Evolutionary conservation across 2,329 filamentous ascomycete genomes (phyloP), one percentile per base, ranked within the genome.

Genomic region (Pseudocercospora crystallina): DNA sequence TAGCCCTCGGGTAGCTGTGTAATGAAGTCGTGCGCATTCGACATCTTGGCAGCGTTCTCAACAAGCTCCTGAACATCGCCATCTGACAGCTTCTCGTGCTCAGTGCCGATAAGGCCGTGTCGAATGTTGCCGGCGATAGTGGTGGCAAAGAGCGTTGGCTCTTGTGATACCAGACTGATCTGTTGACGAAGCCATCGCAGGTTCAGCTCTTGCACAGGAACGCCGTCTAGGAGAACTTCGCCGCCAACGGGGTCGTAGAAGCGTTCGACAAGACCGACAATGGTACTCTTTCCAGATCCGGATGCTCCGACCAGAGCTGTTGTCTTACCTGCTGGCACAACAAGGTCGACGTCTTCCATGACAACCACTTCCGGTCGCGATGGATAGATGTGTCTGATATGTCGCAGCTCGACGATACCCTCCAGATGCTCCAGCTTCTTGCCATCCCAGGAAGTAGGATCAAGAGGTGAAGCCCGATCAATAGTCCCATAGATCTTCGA

Each of bases 1-100:
- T 97, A 97, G 2, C 88, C 87, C 60, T 97, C 87, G 0, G 94
- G 90, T 1, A 97, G 80, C 10, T 79, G 73, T 5, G 76, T 81
- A 59, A 99, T 86, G 67, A 99, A 99, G 58, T 95, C 90, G 67
- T 97, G 91, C 1, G 92, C 92, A 61, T 97, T 96, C 11, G 94
- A 88, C 79, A 88, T 95, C 69, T 84, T 88, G 8, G 94, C 89
- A 12, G 94, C 94, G 36, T 89, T 81, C 43, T 87, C 79, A 34
- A 97, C 82, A 13, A 92, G 77, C 49, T 87, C 81, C 45, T 73
- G 80, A 50, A 89, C 83, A 64, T 82, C 81, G 43, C 91, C 86
- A 31, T 85, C 80, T 2, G 77, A 74, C 38, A 83, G 83, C 42
- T 83, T 61, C 68, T 96, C 90, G 58, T 84, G 82, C 49, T 80